Evolutionary conservation across 2,329 filamentous ascomycete genomes (phyloP), one percentile per base, ranked within the genome.

Genomic region (Fusarium tjaetaba): DNA sequence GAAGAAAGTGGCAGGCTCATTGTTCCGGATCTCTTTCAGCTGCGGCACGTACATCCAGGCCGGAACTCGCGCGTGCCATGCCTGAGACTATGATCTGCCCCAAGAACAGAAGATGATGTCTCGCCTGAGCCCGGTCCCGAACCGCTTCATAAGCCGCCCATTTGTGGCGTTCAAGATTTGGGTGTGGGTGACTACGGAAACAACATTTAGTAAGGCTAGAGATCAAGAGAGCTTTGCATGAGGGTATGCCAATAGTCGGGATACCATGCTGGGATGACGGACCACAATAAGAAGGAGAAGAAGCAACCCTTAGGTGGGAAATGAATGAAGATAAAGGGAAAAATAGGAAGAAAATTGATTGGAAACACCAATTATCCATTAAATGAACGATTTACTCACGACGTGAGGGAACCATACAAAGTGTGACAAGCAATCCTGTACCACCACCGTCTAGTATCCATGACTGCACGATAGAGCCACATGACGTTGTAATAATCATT

Each of bases 191-290:
- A 5, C 43, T 22, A 28, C 7, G 4, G 20, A 46, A 20, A 1
- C 8, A 22, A 5, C 3, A 16, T 8, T 1, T 4, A 7, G 20
- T 11, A 4, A 30, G 14, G 10, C 8, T 34, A 4, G 8, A 5
- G 11, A 34, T 18, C 15, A 20, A 24, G 16, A 20, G 7, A 34
- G 3, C 2, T 14, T 51, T 32, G 2, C 4, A 0, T 24, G 22
- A 14, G 11, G 11, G 11, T 4, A 24, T 24, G 4, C 1, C 11
- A 24, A 20, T 4, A 32, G 30, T 32, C 30, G 30, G 10, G 9
- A 32, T 32, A 32, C 11, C 30, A 5, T 32, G 11, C 30, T 32
- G 13, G 30, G 32, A 14, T 14, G 2, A 14, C 6, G 13, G 32
- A 32, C 32, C 32, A 32, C 32, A 32, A 32, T 14, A 32, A 32